Evolutionary conservation across 805 yeast genomes (phyloP), one percentile per base, ranked within the genome.

Genomic region (Cyberlindnera xylosilytica): DNA sequence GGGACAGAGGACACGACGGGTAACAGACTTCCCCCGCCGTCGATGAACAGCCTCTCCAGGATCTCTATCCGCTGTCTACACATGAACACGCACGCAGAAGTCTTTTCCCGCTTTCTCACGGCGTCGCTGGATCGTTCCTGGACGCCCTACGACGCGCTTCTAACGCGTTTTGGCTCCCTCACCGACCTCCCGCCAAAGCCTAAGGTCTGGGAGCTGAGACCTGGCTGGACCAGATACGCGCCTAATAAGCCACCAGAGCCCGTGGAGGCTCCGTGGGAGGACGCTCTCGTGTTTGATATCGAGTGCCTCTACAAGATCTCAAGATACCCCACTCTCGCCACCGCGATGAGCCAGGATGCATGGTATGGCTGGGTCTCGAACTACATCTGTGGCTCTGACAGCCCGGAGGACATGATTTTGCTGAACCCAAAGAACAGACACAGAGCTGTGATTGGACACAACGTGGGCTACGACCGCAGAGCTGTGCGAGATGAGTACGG

Each of bases 301-400:
- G 48, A 44, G 37, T 36, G 32, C 30, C 40, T 44, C 5, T 44
- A 40, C 38, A 37, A 40, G 20, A 35, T 45, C 20, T 41, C 45
- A 1, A 39, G 29, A 6, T 87, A 76, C 57, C 81, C 97, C 0
- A 79, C 83, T 0, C 55, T 90, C 57, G 96, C 96, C 4, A 75
- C 86, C 0, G 91, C 95, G n/a, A 79, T 71, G 4, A 78, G 95
- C 0, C 60, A 72, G 0, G 66, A 72, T 16, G 95, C 96, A 0
- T 87, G 96, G 95, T 90, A 89, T 57, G 80, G 83, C 1, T 90
- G 98, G 98, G 81, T 87, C 15, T 87, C 96, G 0, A 96, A 97
- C 0, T 82, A 73, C 63, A 62, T 90, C 20, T 69, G 81, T 3
- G 74, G 72, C 4, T 68, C 81, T 2, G 74, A 72, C 4, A 6